Evolutionary conservation across 306 rosid genomes (phyloP), one percentile per base, ranked within the genome.

Genomic region (Begonia peltatifolia): DNA sequence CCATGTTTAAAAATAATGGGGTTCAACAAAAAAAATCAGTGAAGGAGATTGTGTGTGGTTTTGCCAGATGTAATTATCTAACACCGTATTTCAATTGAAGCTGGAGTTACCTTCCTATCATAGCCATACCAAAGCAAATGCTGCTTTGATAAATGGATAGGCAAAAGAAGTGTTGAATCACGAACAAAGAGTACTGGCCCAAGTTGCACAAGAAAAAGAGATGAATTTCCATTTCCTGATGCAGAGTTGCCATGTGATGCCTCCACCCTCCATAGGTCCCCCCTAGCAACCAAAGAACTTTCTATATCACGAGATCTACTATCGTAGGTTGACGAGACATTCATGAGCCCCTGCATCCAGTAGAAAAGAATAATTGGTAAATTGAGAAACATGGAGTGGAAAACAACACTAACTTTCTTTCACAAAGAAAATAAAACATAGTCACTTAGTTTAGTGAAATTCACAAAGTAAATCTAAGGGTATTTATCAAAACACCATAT

Each of bases 101-200:
- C 22, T 59, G 48, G 44, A 63, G 55, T 22, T 73, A 92, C 99
- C 99, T 90, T 90, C 64, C 84, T 79, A 63, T 92, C 99, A 61
- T 92, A 92, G 54, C 99, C 99, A 67, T 92, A 92, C 99, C 94
- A 92, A 67, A 92, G 83, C 74, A 92, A 74, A 76, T 83, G 92
- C 62, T 92, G 93, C 78, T 92, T 86, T 63, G 99, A 92, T 71
- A 86, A 65, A 73, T 92, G 96, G 55, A 92, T 82, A 0, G 99
- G 99, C 59, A 92, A 70, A 70, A 92, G 96, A 68, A 92, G 94
- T 6, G 93, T 86, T 13, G 99, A 75, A 68, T 92, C 94, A 53
- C 93, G 96, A 63, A 92, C 85, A 68, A 76, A 87, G 53, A 83
- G 94, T 18, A 92, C 78, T 2, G 99, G 93, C 46, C 99, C 96